phyloP scores from a whole-genome alignment of 163 green algal genomes.

The Scenedesmus sp. region DNA sequence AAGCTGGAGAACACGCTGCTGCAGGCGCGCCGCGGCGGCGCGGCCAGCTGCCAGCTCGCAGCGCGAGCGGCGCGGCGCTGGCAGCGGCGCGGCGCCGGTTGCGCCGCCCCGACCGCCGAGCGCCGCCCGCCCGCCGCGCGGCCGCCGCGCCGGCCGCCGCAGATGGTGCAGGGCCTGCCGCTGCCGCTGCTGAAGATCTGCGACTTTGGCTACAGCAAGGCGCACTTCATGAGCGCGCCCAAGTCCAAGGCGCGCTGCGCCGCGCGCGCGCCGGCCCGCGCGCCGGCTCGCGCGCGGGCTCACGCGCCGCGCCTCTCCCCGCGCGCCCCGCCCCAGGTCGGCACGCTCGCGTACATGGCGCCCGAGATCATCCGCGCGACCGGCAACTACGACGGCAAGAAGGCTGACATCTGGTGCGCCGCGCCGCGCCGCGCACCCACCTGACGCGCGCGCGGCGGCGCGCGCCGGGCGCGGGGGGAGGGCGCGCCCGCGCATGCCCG shows the following conservation, averaged over 20 bases:
- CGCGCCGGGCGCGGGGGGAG: no score
- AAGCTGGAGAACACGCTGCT: constrained; percentile 91
- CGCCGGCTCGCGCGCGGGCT: not conserved
- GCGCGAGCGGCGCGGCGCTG: no score
- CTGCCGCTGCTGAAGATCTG: constrained; percentile 86
- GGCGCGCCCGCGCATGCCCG: no score
- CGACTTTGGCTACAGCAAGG: constrained; percentile 87
- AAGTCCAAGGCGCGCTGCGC: constrained; percentile 61
- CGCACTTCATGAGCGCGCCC: constrained; percentile 61
- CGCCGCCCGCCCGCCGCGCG: not conserved
- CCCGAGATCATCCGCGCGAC: constrained; percentile 73
- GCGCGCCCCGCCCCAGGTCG: constrained; percentile 53
- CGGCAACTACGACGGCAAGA: constrained; percentile 70
- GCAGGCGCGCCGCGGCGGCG: constrained; percentile 58
- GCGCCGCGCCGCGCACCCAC: no score
- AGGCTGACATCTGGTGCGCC: constrained; percentile 70
- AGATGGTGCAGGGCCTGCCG: constrained; percentile 72
- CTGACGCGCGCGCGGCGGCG: no score
- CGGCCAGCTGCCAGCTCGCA: no score
- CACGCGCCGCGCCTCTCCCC: not conserved
- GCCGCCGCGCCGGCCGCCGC: not conserved
- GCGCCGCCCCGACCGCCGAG: not conserved
- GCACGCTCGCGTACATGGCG: constrained; percentile 88
- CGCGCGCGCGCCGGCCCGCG: not conserved
- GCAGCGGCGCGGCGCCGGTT: no score